phyloP scores from a whole-genome alignment of 2,329 filamentous ascomycete species.

The Fusarium tanahbumbuense region DNA sequence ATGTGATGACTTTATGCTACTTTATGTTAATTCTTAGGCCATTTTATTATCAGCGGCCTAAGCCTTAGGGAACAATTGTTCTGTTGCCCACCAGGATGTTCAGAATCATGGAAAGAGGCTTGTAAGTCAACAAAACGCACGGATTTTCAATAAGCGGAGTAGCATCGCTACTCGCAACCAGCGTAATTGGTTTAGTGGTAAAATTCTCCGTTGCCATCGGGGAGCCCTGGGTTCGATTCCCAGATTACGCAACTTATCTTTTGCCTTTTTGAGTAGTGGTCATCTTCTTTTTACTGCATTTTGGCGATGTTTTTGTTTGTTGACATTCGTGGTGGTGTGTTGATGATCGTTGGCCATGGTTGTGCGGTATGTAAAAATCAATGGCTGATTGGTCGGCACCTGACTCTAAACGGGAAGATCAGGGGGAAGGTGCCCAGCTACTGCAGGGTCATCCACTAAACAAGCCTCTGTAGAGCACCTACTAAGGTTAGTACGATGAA shows the following conservation, averaged over 20 bases:
- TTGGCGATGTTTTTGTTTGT: background rate
- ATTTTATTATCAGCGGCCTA: too few relatives aligned
- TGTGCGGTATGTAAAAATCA: conserved; percentile 20
- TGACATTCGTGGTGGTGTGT: background rate
- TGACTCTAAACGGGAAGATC: background rate
- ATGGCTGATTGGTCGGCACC: conserved; percentile 17
- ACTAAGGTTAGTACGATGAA: background rate
- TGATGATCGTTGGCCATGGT: background rate
- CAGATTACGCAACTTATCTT: conserved; percentile 21
- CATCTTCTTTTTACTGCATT: background rate
- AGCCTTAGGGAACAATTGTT: too few relatives aligned
- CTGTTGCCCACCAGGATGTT: too few relatives aligned
- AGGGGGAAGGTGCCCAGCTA: conserved; percentile 33
- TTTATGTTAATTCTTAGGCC: too few relatives aligned
- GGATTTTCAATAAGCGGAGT: background rate
- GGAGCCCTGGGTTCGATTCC: conserved; percentile 31
- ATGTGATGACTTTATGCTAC: too few relatives aligned
- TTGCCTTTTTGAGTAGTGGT: background rate
- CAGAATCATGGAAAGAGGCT: background rate
- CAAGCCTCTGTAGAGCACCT: conserved; percentile 1
- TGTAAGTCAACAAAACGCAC: background rate
- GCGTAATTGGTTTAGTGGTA: conserved; percentile 37
- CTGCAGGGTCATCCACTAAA: conserved; percentile 16
- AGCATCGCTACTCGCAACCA: background rate
- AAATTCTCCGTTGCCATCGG: conserved; percentile 35